These are phyloP conservation scores for Fragaria vesca DNA, from an alignment of 306 rosid genomes.

Conservation along the genomic window DNA sequence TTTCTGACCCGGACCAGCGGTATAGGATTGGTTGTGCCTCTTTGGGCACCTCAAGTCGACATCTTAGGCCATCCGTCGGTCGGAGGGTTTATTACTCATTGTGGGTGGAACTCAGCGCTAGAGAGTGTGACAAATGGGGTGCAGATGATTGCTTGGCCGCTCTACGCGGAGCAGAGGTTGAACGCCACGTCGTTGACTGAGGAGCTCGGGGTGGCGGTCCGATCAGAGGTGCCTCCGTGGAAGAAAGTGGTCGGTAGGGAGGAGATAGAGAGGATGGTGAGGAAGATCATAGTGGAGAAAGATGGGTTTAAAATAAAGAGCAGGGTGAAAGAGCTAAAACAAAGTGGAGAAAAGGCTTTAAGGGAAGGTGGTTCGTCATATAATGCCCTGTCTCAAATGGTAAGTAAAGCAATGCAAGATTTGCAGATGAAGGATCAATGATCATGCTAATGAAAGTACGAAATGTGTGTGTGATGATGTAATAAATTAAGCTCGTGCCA, in stretches of 20 bases:
- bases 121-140: conserved; percentile 51
- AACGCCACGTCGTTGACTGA: conserved; percentile 44
- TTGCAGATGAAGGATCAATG: background rate
- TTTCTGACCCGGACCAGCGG: conserved; percentile 34
- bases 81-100: conserved; percentile 50
- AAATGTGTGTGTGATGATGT: background rate
- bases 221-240: conserved; percentile 11
- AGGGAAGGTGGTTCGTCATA: conserved; percentile 34
- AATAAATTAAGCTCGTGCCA: background rate
- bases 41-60: conserved; percentile 47
- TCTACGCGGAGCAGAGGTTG: conserved; percentile 60
- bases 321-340: conserved; percentile 26
- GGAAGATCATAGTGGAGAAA: conserved; percentile 43
- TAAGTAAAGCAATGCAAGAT: conserved; percentile 1
- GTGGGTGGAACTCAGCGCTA: conserved; percentile 52
- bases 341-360: conserved; percentile 31
- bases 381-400: conserved; percentile 24
- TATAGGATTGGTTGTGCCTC: conserved; percentile 23
- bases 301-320: conserved; percentile 25
- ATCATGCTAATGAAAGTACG: background rate
- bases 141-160: conserved; percentile 57
- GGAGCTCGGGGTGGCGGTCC: conserved; percentile 36
- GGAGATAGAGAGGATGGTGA: conserved; percentile 34
- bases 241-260: conserved; percentile 31
- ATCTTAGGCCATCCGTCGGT: conserved; percentile 36